phyloP scores from a whole-genome alignment of 176 grass and related monocot species.

The Oryza glaberrima region DNA sequence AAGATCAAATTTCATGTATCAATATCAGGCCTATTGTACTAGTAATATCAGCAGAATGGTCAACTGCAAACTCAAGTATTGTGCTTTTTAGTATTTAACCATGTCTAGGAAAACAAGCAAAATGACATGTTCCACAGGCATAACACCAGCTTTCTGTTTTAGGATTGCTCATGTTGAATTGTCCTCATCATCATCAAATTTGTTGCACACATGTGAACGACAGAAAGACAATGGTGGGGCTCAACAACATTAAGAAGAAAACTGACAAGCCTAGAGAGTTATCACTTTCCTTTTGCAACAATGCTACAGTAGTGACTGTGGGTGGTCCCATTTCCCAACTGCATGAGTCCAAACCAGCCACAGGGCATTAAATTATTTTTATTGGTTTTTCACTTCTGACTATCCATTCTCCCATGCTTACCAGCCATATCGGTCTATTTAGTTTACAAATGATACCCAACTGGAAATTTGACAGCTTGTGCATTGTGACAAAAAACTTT shows the following conservation, averaged over 20 bases:
- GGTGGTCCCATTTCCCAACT: neutral
- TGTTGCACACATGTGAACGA: neutral
- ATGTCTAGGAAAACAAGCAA: slow-evolving; percentile 6
- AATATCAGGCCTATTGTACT: neutral
- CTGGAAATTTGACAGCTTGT: neutral
- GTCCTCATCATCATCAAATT: neutral
- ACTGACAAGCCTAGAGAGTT: neutral
- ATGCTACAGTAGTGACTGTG: neutral
- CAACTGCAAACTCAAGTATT: neutral
- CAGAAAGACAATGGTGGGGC: neutral
- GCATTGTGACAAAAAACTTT: neutral
- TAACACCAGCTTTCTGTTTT: slow-evolving; percentile 11
- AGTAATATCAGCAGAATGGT: neutral
- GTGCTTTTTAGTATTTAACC: neutral
- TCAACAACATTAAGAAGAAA: neutral
- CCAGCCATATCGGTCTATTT: neutral
- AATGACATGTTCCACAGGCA: neutral
- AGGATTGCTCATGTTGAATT: slow-evolving; percentile 6
- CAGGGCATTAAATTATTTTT: neutral
- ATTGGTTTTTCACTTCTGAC: neutral
- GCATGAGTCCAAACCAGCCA: neutral
- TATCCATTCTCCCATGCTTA: neutral
- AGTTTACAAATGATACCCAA: neutral
- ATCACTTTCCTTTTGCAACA: neutral
- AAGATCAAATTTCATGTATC: neutral